Evolutionary conservation across 495 filamentous ascomycete genomes (phyloP).

Genomic region (Neurospora sp.): DNA sequence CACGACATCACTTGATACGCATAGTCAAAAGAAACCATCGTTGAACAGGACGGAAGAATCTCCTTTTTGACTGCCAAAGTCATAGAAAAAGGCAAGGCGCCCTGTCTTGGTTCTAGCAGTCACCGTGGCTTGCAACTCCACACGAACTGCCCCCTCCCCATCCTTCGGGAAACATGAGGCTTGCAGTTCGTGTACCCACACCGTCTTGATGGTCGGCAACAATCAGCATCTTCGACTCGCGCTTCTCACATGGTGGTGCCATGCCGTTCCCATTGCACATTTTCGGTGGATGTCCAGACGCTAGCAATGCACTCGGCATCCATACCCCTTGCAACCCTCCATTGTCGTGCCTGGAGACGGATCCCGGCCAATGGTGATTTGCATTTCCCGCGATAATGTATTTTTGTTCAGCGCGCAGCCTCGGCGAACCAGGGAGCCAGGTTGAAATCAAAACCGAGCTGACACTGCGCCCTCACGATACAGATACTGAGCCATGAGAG

Average conservation of each 20-base stretch:
- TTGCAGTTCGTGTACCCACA: not conserved
- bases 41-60: not conserved
- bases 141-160: not conserved
- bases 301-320: not conserved
- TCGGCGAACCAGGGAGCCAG: not conserved
- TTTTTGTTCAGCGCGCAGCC: constrained; percentile 11
- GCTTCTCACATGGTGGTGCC: not conserved
- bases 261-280: not conserved
- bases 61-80: not conserved
- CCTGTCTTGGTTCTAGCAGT: not conserved
- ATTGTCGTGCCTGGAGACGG: not conserved
- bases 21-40: not conserved
- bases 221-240: not conserved
- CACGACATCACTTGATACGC: not conserved
- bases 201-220: not conserved
- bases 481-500: constrained; percentile 3
- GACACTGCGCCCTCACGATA: not conserved
- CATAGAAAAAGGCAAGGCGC: not conserved
- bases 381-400: not conserved
- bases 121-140: not conserved
- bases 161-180: not conserved
- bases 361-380: constrained; percentile 3
- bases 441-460: not conserved
- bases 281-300: not conserved
- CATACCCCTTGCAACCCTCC: constrained; percentile 6